Evolutionary conservation across 1,284 basidiomycete species (phyloP), one percentile per base, ranked within the genome.

Genomic region (Neolentinus lepideus): DNA sequence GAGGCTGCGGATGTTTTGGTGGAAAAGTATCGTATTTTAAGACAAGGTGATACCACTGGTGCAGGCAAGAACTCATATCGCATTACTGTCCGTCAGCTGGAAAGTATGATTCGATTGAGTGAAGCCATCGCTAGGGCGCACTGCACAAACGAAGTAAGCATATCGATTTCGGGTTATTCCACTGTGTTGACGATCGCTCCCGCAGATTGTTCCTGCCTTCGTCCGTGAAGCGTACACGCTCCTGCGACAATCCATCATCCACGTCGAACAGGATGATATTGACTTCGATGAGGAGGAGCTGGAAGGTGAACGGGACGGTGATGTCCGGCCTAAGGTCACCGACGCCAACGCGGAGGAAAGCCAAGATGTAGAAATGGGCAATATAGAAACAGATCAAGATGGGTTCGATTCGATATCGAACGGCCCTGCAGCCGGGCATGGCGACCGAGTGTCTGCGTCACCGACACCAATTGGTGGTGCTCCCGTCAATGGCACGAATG

Each of bases 251-350:
- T 98, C 95, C 2, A 99, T 99, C 72, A 98, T 99, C 64, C 97
- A 99, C 66, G 96, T 99, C 60, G 97, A 99, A 69, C 94, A 98
- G 71, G 97, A 99, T 67, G 96, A 99, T 64, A 90, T 99, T 66
- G 93, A 95, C 67, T 92, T 99, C 66, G 96, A 98, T 66, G 94
- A 97, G 60, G 94, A 97, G 66, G 93, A 94, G 54, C 76, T 83
- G 1, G 79, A 80, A 56, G 84, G 78, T 38, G 79, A 82, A 58
- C 76, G 76, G 6, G 73, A 66, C 29, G 69, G 70, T 25, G 69
- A 68, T 25, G 68, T 61, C 26, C 69, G 66, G 4, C 65, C 61
- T 25, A 62, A 65, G 3, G 62, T 64, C 4, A 63, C 61, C 38
- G 61, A 68, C 46, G 67, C 63, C 47, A 71, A 65, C 29, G 64